Evolutionary conservation across 768 basidiomycete species (phyloP), one percentile per base, ranked within the genome.

Genomic region (Lactifluus subvellereus): DNA sequence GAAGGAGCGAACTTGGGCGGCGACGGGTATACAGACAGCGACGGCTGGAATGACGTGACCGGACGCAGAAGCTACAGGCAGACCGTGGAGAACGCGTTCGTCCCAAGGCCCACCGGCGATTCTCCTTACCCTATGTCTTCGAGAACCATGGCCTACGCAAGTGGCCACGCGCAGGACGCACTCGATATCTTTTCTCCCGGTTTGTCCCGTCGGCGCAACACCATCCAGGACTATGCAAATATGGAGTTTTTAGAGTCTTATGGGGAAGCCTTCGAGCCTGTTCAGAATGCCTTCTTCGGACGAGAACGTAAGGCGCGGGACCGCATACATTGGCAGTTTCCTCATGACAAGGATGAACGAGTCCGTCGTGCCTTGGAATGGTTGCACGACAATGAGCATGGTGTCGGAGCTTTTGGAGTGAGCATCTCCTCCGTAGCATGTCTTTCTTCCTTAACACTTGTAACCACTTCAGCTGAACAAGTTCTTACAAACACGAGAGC

Each of bases 111-210:
- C 20, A 45, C 20, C 7, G 60, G 53, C 9, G 30, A 52, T n/a
- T 57, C 59, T 30, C 52, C 65, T 38, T 62, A 65, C n/a, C 64
- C 67, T 18, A 60, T 66, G 64, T 40, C 63, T 22, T 68, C 68
- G 10, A 57, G 67, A n/a, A 69, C 68, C 3, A 65, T 69, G 67
- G 68, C 68, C 10, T 61, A 66, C 40, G 68, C 68, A n/a, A 63
- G 32, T 49, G 57, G 6, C 5, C 50, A 57, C 14, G 45, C 13
- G 1, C 38, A 57, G 20, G 57, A 60, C 14, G 37, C 52, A 22
- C 57, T 63, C 11, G 55, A 66, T 8, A 47, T 22, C 35, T 50
- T 42, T 32, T 61, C 55, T 14, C 67, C 66, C 3, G 52, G 60
- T 27, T 32, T 62, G 52, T 38, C 63, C 14, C 60, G 49, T 40